phyloP scores from a whole-genome alignment of 2,329 filamentous ascomycete species.

The Sporothrix schenckii region DNA sequence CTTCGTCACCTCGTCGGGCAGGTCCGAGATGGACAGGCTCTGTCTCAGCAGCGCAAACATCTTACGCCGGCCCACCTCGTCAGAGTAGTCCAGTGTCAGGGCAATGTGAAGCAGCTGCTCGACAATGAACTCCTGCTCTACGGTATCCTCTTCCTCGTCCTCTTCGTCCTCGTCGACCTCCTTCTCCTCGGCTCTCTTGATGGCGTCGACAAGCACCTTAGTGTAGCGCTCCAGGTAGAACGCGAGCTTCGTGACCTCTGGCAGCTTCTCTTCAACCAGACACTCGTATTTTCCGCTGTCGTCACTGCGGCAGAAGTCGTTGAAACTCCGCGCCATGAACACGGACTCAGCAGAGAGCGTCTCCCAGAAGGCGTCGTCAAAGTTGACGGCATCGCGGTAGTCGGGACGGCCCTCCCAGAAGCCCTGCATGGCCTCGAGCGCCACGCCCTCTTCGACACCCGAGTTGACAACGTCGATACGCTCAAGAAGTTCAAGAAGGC shows the following conservation, averaged over 20 bases:
- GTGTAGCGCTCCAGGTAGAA: constrained; percentile 85
- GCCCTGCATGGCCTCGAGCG: constrained; percentile 88
- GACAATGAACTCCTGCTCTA: constrained; percentile 92
- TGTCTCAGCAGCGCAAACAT: constrained; percentile 93
- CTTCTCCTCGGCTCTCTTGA: constrained; percentile 59
- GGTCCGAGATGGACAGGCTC: constrained; percentile 78
- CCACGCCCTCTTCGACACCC: constrained; percentile 85
- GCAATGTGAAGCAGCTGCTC: constrained; percentile 94
- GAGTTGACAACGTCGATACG: constrained; percentile 92
- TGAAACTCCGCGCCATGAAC: constrained; percentile 90
- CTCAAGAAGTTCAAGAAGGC: constrained; percentile 85
- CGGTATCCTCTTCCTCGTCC: constrained; percentile 78
- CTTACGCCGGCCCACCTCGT: constrained; percentile 90
- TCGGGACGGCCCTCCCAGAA: constrained; percentile 95
- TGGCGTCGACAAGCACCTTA: constrained; percentile 65
- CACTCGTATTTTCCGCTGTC: constrained; percentile 73
- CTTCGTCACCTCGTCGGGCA: constrained; percentile 91
- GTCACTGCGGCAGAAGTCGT: constrained; percentile 82
- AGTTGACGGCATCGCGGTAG: constrained; percentile 71
- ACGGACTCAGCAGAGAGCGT: constrained; percentile 81
- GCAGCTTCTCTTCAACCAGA: constrained; percentile 87
- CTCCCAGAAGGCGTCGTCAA: constrained; percentile 78
- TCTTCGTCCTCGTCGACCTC: constrained; percentile 63
- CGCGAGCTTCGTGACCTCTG: constrained; percentile 88
- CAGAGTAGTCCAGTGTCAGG: constrained; percentile 91